Conservation (phyloP, 169 alveolate species). For the Hepatocystis sp. region DNA sequence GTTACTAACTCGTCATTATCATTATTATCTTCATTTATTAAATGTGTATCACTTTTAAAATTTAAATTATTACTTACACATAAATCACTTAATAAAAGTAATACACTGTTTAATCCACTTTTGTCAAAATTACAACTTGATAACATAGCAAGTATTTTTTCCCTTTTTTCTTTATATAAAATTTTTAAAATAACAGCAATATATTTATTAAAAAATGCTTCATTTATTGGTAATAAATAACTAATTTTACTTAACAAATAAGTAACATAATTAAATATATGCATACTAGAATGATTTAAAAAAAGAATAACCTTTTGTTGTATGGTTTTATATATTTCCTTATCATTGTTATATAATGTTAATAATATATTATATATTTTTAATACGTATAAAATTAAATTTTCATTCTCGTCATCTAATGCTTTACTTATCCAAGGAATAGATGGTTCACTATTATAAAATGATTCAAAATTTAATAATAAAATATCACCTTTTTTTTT, state of each 20-base stretch:
- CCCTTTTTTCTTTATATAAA: conserved; percentile 53
- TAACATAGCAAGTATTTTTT: conserved; percentile 33
- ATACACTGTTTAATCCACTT: conserved; percentile 25
- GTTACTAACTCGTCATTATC: conserved; percentile 1
- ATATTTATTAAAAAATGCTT: conserved; percentile 53
- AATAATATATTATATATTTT: conserved; percentile 39
- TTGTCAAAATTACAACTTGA: conserved; percentile 36
- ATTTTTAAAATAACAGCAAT: conserved; percentile 56
- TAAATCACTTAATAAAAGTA: conserved; percentile 29
- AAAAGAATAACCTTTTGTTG: conserved; percentile 42
- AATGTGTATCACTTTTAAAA: conserved; percentile 31
- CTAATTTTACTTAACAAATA: conserved; percentile 42
- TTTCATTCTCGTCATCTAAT: conserved; percentile 69
- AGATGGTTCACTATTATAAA: conserved; percentile 44
- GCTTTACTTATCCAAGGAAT: conserved; percentile 46
- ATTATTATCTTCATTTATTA: conserved; percentile 5
- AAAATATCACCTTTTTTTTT: conserved; percentile 11
- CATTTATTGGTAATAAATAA: conserved; percentile 38
- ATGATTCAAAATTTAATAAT: conserved; percentile 48
- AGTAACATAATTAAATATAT: conserved; percentile 56
- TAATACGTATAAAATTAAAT: conserved; percentile 23
- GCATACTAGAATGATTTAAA: conserved; percentile 29
- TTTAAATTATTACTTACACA: conserved; percentile 51
- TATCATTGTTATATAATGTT: conserved; percentile 40
- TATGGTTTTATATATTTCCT: conserved; percentile 34